Evolutionary conservation across 805 yeast species (phyloP).

Genomic region (Blastobotrys parvus): DNA sequence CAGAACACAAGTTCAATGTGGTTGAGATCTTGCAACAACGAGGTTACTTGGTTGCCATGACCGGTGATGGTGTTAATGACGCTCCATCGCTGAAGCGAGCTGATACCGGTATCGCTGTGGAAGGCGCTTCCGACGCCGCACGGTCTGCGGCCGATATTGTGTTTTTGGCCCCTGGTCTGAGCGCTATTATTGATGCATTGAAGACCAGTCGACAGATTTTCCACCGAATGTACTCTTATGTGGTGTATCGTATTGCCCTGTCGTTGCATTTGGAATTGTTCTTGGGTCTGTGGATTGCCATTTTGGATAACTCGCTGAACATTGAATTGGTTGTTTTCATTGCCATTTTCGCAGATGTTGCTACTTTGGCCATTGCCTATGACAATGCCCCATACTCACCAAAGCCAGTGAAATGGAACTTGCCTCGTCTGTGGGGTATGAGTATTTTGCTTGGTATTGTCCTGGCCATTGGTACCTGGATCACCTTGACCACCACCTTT

Average conservation of each 20-base stretch:
- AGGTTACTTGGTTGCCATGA: constrained; percentile 61
- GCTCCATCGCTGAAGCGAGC: constrained; percentile 62
- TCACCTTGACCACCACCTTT: constrained; percentile 90
- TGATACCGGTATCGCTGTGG: constrained; percentile 84
- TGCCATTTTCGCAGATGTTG: constrained; percentile 88
- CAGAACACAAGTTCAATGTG: constrained; percentile 59
- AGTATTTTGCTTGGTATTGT: constrained; percentile 60
- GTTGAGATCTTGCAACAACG: constrained; percentile 57
- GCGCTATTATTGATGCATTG: constrained; percentile 52
- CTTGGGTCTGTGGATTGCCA: constrained; percentile 95
- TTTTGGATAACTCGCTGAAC: constrained; percentile 75
- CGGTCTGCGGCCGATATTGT: constrained; percentile 39
- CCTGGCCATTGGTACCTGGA: constrained; percentile 80
- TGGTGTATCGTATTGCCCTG: constrained; percentile 95
- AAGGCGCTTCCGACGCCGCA: constrained; percentile 40
- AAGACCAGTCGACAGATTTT: constrained; percentile 94
- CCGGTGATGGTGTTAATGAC: constrained; percentile 65
- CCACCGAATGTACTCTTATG: constrained; percentile 99
- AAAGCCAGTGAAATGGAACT: constrained; percentile 92
- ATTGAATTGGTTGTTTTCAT: constrained; percentile 90
- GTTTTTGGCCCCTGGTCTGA: constrained; percentile 50
- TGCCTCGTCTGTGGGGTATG: constrained; percentile 87
- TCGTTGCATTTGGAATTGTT: constrained; percentile 90
- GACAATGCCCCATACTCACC: constrained; percentile 95
- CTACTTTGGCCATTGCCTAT: constrained; percentile 73